Conservation (phyloP, 306 rosid genomes). For the Begonia masoniana region DNA sequence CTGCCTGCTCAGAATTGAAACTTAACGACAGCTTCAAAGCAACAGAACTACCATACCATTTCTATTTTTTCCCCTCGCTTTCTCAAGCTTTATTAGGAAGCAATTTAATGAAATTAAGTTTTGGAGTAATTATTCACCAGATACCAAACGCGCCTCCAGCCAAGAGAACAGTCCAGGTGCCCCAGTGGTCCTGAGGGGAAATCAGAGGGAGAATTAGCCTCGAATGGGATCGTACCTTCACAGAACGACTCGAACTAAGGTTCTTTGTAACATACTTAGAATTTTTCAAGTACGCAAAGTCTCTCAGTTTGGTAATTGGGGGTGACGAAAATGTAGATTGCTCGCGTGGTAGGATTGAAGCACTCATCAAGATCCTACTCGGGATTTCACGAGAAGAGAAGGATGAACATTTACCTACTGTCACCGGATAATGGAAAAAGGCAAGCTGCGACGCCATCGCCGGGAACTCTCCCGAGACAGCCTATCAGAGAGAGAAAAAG, state of each 20-base stretch:
- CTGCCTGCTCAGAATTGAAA: no score
- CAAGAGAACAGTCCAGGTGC: slow-evolving; percentile 57
- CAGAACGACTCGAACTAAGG: slow-evolving; percentile 2
- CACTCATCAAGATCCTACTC: background rate
- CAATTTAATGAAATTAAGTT: background rate
- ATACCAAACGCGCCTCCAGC: slow-evolving; percentile 56
- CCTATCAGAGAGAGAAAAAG: background rate
- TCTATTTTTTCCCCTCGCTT: background rate
- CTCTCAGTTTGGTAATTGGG: background rate
- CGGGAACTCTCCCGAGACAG: slow-evolving; percentile 1
- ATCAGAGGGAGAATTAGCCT: slow-evolving; percentile 33
- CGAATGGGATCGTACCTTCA: slow-evolving; percentile 19
- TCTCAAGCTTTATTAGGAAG: slow-evolving; percentile 2
- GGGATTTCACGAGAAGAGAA: slow-evolving; percentile 16
- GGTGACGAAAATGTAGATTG: slow-evolving; percentile 2
- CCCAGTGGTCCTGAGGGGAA: slow-evolving; percentile 59
- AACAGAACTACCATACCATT: background rate
- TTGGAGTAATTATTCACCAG: slow-evolving; percentile 23
- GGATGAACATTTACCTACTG: slow-evolving; percentile 5
- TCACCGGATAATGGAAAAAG: background rate
- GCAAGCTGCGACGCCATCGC: slow-evolving; percentile 16
- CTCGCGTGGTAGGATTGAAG: background rate
- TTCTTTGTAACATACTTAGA: background rate
- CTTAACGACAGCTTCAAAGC: no score
- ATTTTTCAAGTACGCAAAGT: background rate